Conservation (phyloP, 1,284 basidiomycete species). For the Trichosporon asahii region DNA sequence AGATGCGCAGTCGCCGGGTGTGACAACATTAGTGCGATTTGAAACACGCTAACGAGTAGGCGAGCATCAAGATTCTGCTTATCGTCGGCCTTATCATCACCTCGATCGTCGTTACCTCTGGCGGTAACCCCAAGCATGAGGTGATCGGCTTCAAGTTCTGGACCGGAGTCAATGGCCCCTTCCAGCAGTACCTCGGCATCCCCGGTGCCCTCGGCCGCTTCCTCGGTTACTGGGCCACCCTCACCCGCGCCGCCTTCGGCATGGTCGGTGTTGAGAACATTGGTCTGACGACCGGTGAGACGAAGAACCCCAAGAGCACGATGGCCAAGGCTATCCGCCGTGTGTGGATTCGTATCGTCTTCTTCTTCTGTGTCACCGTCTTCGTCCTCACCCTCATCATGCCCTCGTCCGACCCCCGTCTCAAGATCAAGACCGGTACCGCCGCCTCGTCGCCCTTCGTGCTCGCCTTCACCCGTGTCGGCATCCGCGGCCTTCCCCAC, state of each 20-base stretch:
- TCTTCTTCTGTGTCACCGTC: conserved; percentile 64
- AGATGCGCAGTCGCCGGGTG: not conserved
- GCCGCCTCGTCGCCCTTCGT: conserved; percentile 78
- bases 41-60: conserved; percentile 27
- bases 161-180: conserved; percentile 53
- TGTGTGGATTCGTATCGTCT: conserved; percentile 69
- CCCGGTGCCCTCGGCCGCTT: conserved; percentile 52
- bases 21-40: conserved; percentile 33
- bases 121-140: conserved; percentile 50
- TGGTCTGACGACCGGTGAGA: conserved; percentile 45
- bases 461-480: conserved; percentile 63
- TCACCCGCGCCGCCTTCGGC: conserved; percentile 51
- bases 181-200: conserved; percentile 48
- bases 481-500: conserved; percentile 69
- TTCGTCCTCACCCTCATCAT: conserved; percentile 72
- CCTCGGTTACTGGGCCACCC: conserved; percentile 57
- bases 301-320: conserved; percentile 64
- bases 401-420: conserved; percentile 61
- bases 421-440: conserved; percentile 59
- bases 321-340: conserved; percentile 71
- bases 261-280: conserved; percentile 40
- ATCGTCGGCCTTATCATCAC: conserved; percentile 59
- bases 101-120: conserved; percentile 61
- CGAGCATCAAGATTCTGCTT: conserved; percentile 73
- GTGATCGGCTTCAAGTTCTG: conserved; percentile 54